Evolutionary conservation across 345 rosid species (phyloP).

Genomic region (Lepidium aucheri): DNA sequence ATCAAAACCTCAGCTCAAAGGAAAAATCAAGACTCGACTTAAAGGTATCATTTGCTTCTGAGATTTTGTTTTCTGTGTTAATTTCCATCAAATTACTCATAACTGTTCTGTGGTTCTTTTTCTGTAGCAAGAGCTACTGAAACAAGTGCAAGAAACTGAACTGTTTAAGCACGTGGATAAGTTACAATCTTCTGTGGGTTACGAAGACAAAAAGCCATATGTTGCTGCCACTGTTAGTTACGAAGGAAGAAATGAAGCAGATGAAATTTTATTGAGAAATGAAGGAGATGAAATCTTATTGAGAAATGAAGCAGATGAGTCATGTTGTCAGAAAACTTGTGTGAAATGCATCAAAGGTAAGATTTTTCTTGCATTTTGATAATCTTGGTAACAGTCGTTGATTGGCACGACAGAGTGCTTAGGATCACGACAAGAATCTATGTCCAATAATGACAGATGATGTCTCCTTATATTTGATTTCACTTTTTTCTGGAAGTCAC

Average conservation of each 20-base stretch:
- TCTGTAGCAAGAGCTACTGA: conserved; percentile 40
- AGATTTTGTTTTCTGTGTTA: neutral
- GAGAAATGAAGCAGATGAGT: conserved; percentile 35
- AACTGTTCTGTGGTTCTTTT: neutral
- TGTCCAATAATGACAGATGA: neutral
- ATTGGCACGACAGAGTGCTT: neutral
- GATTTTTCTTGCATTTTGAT: neutral
- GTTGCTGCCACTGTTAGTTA: conserved; percentile 45
- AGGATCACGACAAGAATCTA: neutral
- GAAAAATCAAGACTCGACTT: conserved; percentile 61
- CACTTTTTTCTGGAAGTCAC: neutral
- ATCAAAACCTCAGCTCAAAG: conserved; percentile 49
- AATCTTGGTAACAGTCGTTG: neutral
- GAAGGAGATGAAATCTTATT: conserved; percentile 54
- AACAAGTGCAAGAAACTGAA: conserved; percentile 37
- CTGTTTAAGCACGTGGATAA: conserved; percentile 38
- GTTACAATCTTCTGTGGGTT: conserved; percentile 40
- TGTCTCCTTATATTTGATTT: neutral
- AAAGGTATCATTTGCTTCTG: conserved; percentile 38
- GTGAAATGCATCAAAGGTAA: conserved; percentile 46
- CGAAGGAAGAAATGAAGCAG: conserved; percentile 74
- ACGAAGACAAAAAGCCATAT: conserved; percentile 34
- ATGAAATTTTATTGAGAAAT: conserved; percentile 44
- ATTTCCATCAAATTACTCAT: neutral
- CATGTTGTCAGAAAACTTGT: conserved; percentile 56